These are phyloP conservation scores for Spirogloea muscicola DNA, from an alignment of 139 green algal species.

Conservation along the genomic window DNA sequence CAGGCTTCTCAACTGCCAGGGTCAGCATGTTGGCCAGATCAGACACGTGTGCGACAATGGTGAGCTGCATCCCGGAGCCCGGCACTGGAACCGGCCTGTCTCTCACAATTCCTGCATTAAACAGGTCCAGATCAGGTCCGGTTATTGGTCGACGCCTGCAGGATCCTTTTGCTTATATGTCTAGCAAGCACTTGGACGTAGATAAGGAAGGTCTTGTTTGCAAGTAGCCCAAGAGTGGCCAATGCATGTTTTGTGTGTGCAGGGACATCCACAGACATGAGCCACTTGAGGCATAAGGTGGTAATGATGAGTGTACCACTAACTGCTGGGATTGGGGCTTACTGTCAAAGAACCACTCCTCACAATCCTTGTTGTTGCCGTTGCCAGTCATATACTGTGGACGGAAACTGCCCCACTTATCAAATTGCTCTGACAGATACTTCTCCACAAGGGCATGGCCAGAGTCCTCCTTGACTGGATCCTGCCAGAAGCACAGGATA, in stretches of 20 bases:
- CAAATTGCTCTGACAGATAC: constrained; percentile 14
- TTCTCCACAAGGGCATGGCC: constrained; percentile 56
- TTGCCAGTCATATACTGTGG: constrained; percentile 62
- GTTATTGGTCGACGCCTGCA: too few species aligned
- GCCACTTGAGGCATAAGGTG: too few species aligned
- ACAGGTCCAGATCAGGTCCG: too few species aligned
- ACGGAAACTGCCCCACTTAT: constrained; percentile 44
- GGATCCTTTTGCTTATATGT: too few species aligned
- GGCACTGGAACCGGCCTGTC: constrained; percentile 55
- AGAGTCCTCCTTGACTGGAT: constrained; percentile 53
- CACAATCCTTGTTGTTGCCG: constrained; percentile 60
- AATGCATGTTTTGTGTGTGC: too few species aligned
- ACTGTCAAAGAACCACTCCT: constrained; percentile 64
- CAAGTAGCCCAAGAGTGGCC: too few species aligned
- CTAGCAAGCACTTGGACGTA: too few species aligned
- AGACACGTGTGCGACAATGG: constrained; percentile 48
- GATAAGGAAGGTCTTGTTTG: too few species aligned
- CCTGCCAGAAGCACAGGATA: constrained; percentile 9
- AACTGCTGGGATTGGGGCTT: too few species aligned
- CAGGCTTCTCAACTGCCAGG: constrained; percentile 47
- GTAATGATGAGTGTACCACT: too few species aligned
- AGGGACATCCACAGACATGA: too few species aligned
- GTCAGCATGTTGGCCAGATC: constrained; percentile 57
- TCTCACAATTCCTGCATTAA: constrained; percentile 48
- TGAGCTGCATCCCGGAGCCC: constrained; percentile 48